A percentile compares a stretch with the other conserved stretches of the same genome.
These are phyloP conservation scores for Garcia nutans DNA, from an alignment of 345 rosid genomes.

Conservation along the genomic window DNA sequence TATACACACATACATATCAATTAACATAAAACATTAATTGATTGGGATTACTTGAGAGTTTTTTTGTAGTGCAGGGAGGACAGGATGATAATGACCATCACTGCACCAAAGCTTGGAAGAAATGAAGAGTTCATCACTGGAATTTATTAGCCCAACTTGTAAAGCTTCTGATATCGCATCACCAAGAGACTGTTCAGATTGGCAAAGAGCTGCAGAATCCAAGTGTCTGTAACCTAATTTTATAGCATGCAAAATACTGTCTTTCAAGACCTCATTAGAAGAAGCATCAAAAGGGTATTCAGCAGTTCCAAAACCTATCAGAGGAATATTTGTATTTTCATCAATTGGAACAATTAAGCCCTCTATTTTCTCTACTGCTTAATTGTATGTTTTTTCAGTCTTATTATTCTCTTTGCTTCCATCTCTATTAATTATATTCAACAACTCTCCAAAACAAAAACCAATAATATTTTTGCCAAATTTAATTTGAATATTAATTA, in stretches of 20 bases:
- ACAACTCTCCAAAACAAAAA: too few species aligned
- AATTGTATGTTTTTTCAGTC: too few species aligned
- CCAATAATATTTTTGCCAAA: too few species aligned
- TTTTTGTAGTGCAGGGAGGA: conserved; percentile 46
- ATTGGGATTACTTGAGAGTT: conserved; percentile 18
- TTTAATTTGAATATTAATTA: too few species aligned
- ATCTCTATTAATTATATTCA: too few species aligned
- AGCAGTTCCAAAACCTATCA: conserved; percentile 27
- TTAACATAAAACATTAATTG: too few species aligned
- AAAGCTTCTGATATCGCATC: conserved; percentile 52
- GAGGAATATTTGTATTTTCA: conserved; percentile 7
- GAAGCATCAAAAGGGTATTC: conserved; percentile 14
- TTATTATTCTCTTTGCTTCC: too few species aligned
- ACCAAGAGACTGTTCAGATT: conserved; percentile 51
- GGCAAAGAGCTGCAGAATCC: conserved; percentile 58
- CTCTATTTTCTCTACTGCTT: not conserved
- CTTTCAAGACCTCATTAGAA: not conserved
- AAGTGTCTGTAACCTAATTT: conserved; percentile 65
- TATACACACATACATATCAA: too few species aligned
- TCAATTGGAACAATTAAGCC: not conserved
- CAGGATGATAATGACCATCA: conserved; percentile 48
- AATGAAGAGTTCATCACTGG: conserved; percentile 52
- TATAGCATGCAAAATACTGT: conserved; percentile 35
- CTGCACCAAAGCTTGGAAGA: conserved; percentile 62
- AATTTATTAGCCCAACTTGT: conserved; percentile 25